Evolutionary conservation across 192 early-diverging fungal species (phyloP), one percentile per base, ranked within the genome.

Genomic region (Neocallimastix lanati): DNA sequence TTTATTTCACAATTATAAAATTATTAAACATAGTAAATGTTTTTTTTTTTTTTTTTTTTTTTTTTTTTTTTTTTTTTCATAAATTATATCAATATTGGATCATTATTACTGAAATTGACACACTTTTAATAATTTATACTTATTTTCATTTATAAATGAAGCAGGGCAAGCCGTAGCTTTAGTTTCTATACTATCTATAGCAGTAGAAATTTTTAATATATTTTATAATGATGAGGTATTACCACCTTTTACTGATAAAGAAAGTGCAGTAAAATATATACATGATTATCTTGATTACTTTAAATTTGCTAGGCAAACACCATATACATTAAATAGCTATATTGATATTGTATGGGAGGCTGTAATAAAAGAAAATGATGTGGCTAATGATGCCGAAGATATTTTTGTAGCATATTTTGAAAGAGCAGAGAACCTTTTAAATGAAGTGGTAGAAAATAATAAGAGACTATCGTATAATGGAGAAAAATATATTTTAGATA

Each of bases 381-480:
- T 67, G 5, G 50, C 50, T n/a, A 67, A 67, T 67, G 50, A 67
- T 67, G 82, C 85, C 29, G 76, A 77, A 11, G 79, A 86, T 18
- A 88, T 95, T 7, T 86, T 88, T 11, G 77, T 82, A 14, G 88
- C 89, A n/a, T 93, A 94, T 79, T 80, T 98, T 13, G 81, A 83
- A 14, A 88, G 89, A 14, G 92, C 95, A 2, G 94, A 96, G 79
- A 84, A 81, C 50, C 96, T 98, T 95, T 86, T 99, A 28, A 90
- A 85, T 14, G 86, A 88, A 29, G 98, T 98, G 84, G 86, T 99
- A 13, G 80, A 85, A 38, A 96, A 98, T 82, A 99, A 99, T 84
- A 87, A 87, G 81, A 89, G 86, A 78, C 97, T 99, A 84, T 96
- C 96, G 0, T 40, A 82, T 16, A 85, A 84, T 81, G 98, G 98